Evolutionary conservation across 108 stramenopile species (phyloP).

Genomic region (Nitzschia sp.): DNA sequence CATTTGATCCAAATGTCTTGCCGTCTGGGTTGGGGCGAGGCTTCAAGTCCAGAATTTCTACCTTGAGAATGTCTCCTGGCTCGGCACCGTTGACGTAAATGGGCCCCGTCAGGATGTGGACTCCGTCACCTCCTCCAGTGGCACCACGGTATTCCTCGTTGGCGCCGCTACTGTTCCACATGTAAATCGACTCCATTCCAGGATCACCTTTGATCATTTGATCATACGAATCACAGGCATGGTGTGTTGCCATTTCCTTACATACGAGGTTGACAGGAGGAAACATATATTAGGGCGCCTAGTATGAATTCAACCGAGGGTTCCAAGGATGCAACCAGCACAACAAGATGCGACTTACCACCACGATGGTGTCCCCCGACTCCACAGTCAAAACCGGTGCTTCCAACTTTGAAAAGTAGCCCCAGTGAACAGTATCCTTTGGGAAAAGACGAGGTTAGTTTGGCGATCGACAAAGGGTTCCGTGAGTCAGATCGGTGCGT

Average conservation of each 20-base stretch:
- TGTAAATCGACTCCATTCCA: conserved; percentile 44
- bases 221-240: conserved; percentile 54
- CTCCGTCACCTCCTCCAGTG: conserved; percentile 39
- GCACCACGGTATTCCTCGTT: conserved; percentile 45
- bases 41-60: conserved; percentile 43
- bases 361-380: conserved; percentile 30
- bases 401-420: conserved; percentile 34
- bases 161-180: conserved; percentile 32
- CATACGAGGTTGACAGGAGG: too few relatives aligned
- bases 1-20: conserved; percentile 40
- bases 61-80: conserved; percentile 44
- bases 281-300: too few relatives aligned
- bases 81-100: conserved; percentile 41
- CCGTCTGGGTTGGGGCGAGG: conserved; percentile 37
- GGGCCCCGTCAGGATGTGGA: conserved; percentile 23
- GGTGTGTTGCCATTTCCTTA: conserved; percentile 57
- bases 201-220: conserved; percentile 50
- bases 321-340: too few relatives aligned
- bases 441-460: too few relatives aligned
- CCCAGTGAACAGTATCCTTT: conserved; percentile 43
- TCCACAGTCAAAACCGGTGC: conserved; percentile 27
- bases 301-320: too few relatives aligned
- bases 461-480: too few relatives aligned
- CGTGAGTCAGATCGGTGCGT: too few relatives aligned
- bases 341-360: too few relatives aligned